Conservation (phyloP, 441 rosid species). For the Erodium moschatum region DNA sequence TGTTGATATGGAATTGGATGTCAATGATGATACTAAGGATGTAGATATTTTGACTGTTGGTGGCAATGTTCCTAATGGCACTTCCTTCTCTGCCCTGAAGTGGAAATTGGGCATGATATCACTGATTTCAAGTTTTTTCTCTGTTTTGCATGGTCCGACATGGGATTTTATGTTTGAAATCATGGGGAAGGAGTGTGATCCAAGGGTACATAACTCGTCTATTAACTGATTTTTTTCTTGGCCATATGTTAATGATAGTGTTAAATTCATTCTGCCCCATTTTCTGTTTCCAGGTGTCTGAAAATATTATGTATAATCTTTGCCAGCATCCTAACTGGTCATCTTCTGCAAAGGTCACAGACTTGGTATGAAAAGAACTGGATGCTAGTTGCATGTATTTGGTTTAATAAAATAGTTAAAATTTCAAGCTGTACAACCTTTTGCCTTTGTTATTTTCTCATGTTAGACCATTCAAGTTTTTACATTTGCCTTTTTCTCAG, state of each 20-base stretch:
- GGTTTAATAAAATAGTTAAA: conserved; percentile 8
- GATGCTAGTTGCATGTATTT: conserved; percentile 18
- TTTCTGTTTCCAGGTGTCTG: conserved; percentile 47
- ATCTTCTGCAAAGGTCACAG: conserved; percentile 42
- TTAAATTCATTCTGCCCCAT: conserved; percentile 18
- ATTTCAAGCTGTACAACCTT: background rate
- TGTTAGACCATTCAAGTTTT: conserved; percentile 14
- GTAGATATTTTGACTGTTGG: conserved; percentile 43
- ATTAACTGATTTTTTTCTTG: conserved; percentile 16
- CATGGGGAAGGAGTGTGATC: conserved; percentile 53
- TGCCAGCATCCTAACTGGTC: conserved; percentile 56
- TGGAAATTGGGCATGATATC: conserved; percentile 86
- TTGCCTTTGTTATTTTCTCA: background rate
- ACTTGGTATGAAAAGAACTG: conserved; percentile 47
- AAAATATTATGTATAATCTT: conserved; percentile 47
- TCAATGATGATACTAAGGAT: conserved; percentile 50
- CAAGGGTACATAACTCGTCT: conserved; percentile 41
- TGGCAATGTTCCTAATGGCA: conserved; percentile 39
- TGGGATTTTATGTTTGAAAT: conserved; percentile 70
- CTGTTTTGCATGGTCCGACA: conserved; percentile 39
- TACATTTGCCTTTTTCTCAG: conserved; percentile 29
- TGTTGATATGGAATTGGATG: conserved; percentile 82
- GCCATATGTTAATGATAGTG: conserved; percentile 20
- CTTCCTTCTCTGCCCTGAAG: conserved; percentile 40
- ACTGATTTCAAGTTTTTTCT: conserved; percentile 61